Conservation (phyloP, 257 asterid genomes). For the Solanum pennellii region DNA sequence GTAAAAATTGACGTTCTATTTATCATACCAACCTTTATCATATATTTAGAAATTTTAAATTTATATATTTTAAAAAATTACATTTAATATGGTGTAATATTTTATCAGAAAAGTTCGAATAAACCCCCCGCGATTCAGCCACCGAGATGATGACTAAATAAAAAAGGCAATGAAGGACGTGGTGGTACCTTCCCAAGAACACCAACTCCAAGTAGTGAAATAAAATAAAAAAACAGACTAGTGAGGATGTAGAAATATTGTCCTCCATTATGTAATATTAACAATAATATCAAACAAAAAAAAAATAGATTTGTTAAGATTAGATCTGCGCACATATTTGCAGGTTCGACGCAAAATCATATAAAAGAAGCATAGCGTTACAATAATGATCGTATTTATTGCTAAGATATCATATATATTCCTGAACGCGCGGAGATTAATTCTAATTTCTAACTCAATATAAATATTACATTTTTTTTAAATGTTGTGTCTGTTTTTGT, state of each 20-base stretch:
- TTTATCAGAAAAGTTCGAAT: background rate
- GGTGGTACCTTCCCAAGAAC: background rate
- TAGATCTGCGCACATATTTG: background rate
- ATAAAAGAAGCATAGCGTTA: background rate
- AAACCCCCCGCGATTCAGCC: background rate
- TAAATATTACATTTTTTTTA: background rate
- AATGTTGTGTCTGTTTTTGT: background rate
- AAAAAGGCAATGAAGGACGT: background rate
- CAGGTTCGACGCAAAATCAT: background rate
- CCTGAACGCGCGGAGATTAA: background rate
- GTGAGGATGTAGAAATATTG: background rate
- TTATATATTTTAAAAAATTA: background rate
- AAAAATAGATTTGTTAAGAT: too few species aligned
- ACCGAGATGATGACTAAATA: background rate
- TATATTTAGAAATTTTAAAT: background rate
- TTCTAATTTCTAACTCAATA: background rate
- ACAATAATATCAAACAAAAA: too few species aligned
- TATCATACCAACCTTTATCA: too few species aligned
- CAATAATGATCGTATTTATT: background rate
- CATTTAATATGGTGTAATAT: fast-evolving
- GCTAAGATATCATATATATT: background rate
- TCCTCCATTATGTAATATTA: background rate
- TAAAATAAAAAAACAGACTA: background rate
- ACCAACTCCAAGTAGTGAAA: background rate
- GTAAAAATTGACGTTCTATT: too few species aligned